Base-by-base conservation (phyloP, 441 rosid genomes). In the Gossypium schwendimanii region DNA sequence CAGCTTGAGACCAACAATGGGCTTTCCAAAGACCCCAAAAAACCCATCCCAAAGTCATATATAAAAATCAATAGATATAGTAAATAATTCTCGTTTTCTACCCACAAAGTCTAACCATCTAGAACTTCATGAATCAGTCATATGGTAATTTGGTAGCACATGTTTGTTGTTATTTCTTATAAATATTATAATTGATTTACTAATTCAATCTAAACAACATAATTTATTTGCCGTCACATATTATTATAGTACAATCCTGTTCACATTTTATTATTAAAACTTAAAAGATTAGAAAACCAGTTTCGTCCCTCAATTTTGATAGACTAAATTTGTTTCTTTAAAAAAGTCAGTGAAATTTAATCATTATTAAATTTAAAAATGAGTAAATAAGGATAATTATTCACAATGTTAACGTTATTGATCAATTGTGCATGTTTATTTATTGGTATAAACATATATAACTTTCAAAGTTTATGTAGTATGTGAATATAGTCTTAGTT, bases 121-220 rank as follows among this genome's bases (percentile, higher is more conserved):
- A 70, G 63, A 70, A 70, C 17, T 55, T 17, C 52, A 36, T 18
- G 73, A 55, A 70, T 6, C 69, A 44, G 69, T 65, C 36, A 21
- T 20, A 18, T 45, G 17, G 55, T 44, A 44, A 20, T 45, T 21
- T 14, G 11, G 15, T 44, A 17, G 49, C 15, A 62, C 67, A 62
- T 62, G 67, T 62, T 62, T 57, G 15, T 10, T 57, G 62, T 4
- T 57, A 11, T 12, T 21, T 3, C 62, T 55, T 55, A 9, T 55
- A 55, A 21, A 21, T 23, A 10, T 23, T 57, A 23, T 3, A 10
- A 53, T 1, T 18, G 6, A 21, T 20, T 63, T 63, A 44, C 69
- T 21, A 63, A 63, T 63, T 47, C 28, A 18, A 18, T 63, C 31
- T 41, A 14, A 41, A 1, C 10, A 65, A 65, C 18, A 44, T 2